Base-by-base conservation (phyloP, 352 stramenopile species). In the Phytophthora chlamydospora region DNA sequence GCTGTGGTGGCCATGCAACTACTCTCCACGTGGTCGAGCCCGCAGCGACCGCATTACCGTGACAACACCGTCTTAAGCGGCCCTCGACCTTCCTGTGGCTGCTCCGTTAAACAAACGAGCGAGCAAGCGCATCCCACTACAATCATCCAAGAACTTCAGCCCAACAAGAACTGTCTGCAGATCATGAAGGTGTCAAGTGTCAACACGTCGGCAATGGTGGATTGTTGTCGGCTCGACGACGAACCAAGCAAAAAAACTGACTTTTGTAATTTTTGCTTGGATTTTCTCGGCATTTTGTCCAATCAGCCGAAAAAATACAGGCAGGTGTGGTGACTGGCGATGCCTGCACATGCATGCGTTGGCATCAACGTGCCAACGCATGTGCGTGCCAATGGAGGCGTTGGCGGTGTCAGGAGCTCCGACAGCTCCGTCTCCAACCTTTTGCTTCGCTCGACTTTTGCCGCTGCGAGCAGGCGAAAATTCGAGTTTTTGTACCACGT, bases 181-280 rank as follows among this genome's bases (percentile, higher is more conserved):
- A 24, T 24, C 21, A 24, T 24, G 21, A 24, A 24, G 21, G 21
- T 24, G 21, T 24, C 21, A 24, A 24, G 16, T 35, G 50, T 52
- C 45, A 45, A 33, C 31, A 32, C 38, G 52, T 42, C 41, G 21
- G 27, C 27, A 24, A 3, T 24, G 40, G 27, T 19, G 39, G 14
- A 43, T 52, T 40, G 32, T 52, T 40, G 32, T 40, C 41, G 24
- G 6, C 40, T 16, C 24, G 45, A 29, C 45, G 48, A 45, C 48
- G 47, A 36, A 17, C 24, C 13, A 21, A n/a, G n/a, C n/a, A n/a
- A n/a, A n/a, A n/a, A 49, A 49, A 21, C 21, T 17, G 49, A 38
- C 32, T 47, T 47, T 36, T 41, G 45, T 32, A 61, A 55, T 40
- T 61, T 60, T 61, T 16, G 41, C 34, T 66, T 61, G 58, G 58